Percentiles rank a stretch among this genome's conserved stretches.
phyloP scores from a whole-genome alignment of 2,329 filamentous ascomycete species.

The Cercospora zeina region DNA sequence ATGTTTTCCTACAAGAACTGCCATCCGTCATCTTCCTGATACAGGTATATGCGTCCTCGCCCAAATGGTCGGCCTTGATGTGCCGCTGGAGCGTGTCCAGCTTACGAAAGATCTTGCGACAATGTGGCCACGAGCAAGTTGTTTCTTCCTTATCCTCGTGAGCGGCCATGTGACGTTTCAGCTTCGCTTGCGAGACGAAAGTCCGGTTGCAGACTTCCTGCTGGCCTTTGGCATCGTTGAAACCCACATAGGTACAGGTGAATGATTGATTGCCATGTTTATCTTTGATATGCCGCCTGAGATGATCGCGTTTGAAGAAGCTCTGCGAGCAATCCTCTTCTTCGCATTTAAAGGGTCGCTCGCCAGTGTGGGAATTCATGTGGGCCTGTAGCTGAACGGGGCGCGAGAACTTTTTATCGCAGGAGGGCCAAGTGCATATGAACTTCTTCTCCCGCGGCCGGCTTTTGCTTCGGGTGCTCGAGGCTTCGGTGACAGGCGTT shows the following conservation, averaged over 20 bases:
- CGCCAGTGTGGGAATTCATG: conserved; percentile 79
- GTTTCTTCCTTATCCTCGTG: conserved; percentile 69
- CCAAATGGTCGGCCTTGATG: conserved; percentile 72
- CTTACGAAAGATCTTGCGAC: conserved; percentile 83
- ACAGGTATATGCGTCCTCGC: conserved; percentile 71
- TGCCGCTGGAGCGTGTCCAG: conserved; percentile 83
- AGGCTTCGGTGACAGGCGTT: conserved; percentile 28
- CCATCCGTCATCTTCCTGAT: conserved; percentile 54
- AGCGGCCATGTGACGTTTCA: conserved; percentile 74
- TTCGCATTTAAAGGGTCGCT: conserved; percentile 74
- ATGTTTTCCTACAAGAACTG: conserved; percentile 64
- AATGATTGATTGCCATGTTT: conserved; percentile 74
- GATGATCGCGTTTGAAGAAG: conserved; percentile 82
- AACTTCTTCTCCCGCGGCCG: conserved; percentile 69
- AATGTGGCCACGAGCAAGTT: conserved; percentile 56
- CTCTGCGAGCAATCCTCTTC: conserved; percentile 73
- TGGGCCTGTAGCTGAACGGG: conserved; percentile 79
- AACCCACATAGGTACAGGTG: conserved; percentile 60
- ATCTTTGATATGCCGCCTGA: conserved; percentile 81
- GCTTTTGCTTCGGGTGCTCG: conserved; percentile 28
- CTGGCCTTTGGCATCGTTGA: conserved; percentile 22
- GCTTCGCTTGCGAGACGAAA: conserved; percentile 76
- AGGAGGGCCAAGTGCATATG: conserved; percentile 70
- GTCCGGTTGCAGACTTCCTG: conserved; percentile 69
- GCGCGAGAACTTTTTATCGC: conserved; percentile 82